These are phyloP conservation scores for Thuidium tamariscinum DNA, from an alignment of 225 moss, liverwort and hornwort genomes.

Conservation along the genomic window DNA sequence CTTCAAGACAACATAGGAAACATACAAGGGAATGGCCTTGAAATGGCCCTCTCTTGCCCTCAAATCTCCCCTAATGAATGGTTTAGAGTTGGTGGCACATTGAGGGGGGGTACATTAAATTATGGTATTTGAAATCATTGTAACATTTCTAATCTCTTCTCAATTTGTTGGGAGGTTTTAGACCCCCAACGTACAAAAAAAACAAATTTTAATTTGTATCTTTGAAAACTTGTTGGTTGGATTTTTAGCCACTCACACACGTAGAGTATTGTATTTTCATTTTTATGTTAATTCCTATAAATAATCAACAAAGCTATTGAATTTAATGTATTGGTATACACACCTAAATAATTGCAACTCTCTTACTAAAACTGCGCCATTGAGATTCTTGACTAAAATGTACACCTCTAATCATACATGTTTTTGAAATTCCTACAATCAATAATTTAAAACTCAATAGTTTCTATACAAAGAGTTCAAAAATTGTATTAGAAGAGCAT, in stretches of 20 bases:
- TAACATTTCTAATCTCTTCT: not conserved
- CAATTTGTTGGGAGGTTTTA: no score
- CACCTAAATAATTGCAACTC: not conserved
- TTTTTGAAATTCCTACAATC: no score
- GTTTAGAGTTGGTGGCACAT: no score
- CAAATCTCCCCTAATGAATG: no score
- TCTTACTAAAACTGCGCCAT: not conserved
- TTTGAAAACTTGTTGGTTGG: not conserved
- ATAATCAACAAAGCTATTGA: not conserved
- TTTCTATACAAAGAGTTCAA: not conserved
- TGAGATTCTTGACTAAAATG: not conserved
- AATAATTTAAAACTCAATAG: not conserved
- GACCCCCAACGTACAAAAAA: rapidly evolving
- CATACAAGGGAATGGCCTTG: no score
- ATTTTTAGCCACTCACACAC: rapidly evolving
- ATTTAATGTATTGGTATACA: not conserved
- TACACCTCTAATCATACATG: not conserved
- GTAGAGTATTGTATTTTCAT: no score
- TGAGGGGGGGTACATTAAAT: not conserved
- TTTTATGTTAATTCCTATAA: rapidly evolving
- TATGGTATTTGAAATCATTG: not conserved
- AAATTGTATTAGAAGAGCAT: not conserved
- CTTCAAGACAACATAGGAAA: no score
- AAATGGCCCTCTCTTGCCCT: no score
- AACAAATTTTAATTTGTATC: no score